These are phyloP conservation scores for Geotrichum reessii DNA, from an alignment of 1,139 yeast species.

Conservation along the genomic window DNA sequence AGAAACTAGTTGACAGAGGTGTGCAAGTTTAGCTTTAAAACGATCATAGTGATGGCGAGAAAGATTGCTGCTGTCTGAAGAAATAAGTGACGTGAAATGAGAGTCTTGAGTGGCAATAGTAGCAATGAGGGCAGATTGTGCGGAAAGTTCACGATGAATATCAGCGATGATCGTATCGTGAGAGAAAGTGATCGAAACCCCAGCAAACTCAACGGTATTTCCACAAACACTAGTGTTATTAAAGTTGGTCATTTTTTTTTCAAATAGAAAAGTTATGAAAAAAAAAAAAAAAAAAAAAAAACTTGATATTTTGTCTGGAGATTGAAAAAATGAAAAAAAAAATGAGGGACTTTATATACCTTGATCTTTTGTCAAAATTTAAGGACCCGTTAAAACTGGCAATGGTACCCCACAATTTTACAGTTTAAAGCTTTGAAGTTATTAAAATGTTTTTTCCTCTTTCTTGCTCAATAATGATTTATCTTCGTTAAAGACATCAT, in stretches of 20 bases:
- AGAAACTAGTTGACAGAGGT: not conserved
- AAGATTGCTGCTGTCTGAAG: not conserved
- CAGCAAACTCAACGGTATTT: not conserved
- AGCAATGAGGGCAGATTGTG: not conserved
- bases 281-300: too few species aligned
- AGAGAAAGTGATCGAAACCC: not conserved
- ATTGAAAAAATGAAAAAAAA: too few species aligned
- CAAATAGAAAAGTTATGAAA: not conserved
- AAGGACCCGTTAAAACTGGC: too few species aligned
- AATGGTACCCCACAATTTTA: too few species aligned
- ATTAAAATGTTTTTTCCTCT: too few species aligned
- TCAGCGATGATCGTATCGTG: not conserved
- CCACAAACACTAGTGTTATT: not conserved
- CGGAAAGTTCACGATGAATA: not conserved
- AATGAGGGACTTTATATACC: too few species aligned
- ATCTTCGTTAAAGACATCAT: too few species aligned
- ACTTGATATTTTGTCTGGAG: too few species aligned
- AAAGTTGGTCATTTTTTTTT: not conserved
- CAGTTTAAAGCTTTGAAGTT: too few species aligned
- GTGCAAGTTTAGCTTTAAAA: not conserved
- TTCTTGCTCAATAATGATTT: too few species aligned
- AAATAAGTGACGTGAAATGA: not conserved
- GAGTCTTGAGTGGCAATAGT: not conserved
- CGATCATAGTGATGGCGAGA: not conserved
- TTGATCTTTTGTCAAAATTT: too few species aligned